Conservation (phyloP, 2,329 filamentous ascomycete genomes). For the Sporothrix pallida region DNA sequence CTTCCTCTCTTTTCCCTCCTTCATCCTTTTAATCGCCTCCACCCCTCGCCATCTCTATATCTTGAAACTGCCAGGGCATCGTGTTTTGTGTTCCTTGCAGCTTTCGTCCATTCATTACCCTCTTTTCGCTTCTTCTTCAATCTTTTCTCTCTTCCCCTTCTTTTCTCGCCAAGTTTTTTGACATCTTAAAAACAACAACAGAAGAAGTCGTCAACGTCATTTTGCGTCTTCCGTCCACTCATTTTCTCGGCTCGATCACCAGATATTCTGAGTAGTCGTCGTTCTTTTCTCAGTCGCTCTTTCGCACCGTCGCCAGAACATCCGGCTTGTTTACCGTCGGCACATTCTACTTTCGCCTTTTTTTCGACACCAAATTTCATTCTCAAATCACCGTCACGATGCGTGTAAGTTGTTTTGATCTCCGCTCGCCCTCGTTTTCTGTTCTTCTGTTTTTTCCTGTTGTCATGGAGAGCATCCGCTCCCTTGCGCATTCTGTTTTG, state of each 20-base stretch:
- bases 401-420: conserved; percentile 31
- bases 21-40: neutral
- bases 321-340: neutral
- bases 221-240: conserved; percentile 15
- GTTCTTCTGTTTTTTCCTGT: neutral
- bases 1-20: conserved; percentile 3
- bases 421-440: neutral
- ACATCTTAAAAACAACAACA: neutral
- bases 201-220: conserved; percentile 25
- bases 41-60: conserved; percentile 16
- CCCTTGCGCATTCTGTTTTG: neutral
- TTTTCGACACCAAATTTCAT: neutral
- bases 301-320: neutral
- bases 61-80: conserved; percentile 22
- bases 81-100: conserved; percentile 17
- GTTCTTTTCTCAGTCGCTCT: neutral
- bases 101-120: conserved; percentile 23
- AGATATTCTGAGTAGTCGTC: neutral
- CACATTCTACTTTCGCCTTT: neutral
- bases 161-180: conserved; percentile 8
- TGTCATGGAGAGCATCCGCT: too few species aligned
- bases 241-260: neutral
- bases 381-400: conserved; percentile 26
- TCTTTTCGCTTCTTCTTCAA: neutral
- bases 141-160: neutral